Conservation (phyloP, 73 alveolate species). For the Paramecium sexaurelia region DNA sequence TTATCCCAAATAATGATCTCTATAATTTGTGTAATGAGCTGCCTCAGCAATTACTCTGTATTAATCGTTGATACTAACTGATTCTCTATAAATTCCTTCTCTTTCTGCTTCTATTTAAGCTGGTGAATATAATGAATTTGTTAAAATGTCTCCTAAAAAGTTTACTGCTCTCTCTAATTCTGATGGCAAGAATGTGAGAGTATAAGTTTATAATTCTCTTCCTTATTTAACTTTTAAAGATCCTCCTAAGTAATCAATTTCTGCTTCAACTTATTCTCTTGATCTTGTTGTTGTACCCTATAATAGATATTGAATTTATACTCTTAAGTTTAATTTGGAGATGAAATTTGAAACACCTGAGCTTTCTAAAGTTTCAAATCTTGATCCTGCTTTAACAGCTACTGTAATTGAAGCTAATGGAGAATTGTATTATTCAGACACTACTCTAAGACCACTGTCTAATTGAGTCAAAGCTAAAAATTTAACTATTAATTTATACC, state of each 20-base stretch:
- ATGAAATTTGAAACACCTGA: conserved; percentile 80
- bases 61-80: conserved; percentile 71
- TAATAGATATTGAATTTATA: background rate
- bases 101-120: conserved; percentile 77
- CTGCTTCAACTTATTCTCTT: conserved; percentile 71
- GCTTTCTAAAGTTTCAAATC: conserved; percentile 78
- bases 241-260: conserved; percentile 76
- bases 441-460: conserved; percentile 62
- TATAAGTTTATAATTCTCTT: conserved; percentile 78
- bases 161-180: conserved; percentile 78
- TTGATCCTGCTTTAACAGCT: conserved; percentile 84
- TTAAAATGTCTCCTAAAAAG: conserved; percentile 77
- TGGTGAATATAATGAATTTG: conserved; percentile 70
- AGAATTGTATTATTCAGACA: background rate
- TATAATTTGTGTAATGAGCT: conserved; percentile 78
- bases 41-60: conserved; percentile 74
- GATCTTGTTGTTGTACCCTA: conserved; percentile 80
- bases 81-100: conserved; percentile 75
- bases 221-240: conserved; percentile 58
- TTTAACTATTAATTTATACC: conserved; percentile 58
- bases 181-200: conserved; percentile 71
- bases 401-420: conserved; percentile 68
- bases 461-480: conserved; percentile 40
- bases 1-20: conserved; percentile 84
- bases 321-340: conserved; percentile 71